Evolutionary conservation across 2,329 filamentous ascomycete species (phyloP).

Genomic region (Celoporthe dispersa): DNA sequence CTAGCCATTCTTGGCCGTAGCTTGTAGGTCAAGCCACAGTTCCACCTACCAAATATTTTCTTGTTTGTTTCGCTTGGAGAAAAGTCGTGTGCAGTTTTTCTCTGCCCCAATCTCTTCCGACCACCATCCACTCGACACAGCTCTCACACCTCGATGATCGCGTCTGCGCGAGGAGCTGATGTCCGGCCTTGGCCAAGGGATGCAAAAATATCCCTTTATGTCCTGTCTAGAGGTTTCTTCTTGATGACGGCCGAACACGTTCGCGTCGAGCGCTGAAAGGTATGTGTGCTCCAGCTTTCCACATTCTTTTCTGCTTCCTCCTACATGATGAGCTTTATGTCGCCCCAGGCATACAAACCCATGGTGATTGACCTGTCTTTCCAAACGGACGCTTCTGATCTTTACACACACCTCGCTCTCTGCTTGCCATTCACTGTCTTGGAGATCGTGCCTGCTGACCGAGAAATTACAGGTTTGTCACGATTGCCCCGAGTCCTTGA

Average conservation of each 20-base stretch:
- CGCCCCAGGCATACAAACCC: slow-evolving; percentile 61
- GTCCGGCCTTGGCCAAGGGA: not conserved
- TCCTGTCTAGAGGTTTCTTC: not conserved
- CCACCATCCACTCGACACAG: not conserved
- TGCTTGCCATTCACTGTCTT: slow-evolving; percentile 10
- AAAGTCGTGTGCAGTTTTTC: slow-evolving; percentile 4
- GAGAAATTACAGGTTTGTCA: slow-evolving; percentile 24
- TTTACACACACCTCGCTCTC: slow-evolving; percentile 22
- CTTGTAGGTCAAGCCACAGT: slow-evolving; percentile 1
- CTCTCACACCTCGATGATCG: not conserved
- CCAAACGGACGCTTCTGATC: slow-evolving; percentile 54
- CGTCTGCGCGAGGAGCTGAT: not conserved
- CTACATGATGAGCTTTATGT: slow-evolving; percentile 59
- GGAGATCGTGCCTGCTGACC: slow-evolving; percentile 32
- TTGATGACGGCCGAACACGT: not conserved
- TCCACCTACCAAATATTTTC: slow-evolving; percentile 8
- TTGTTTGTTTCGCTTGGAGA: not conserved
- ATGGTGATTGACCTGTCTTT: slow-evolving; percentile 62
- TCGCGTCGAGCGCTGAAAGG: slow-evolving; percentile 15
- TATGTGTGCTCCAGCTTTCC: slow-evolving; percentile 27
- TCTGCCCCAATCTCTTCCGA: not conserved
- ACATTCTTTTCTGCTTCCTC: slow-evolving; percentile 28
- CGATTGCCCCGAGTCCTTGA: slow-evolving; percentile 22
- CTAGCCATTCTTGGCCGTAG: not conserved
- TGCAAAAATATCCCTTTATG: not conserved